phyloP scores from a whole-genome alignment of 345 rosid species.

The Brassica juncea region DNA sequence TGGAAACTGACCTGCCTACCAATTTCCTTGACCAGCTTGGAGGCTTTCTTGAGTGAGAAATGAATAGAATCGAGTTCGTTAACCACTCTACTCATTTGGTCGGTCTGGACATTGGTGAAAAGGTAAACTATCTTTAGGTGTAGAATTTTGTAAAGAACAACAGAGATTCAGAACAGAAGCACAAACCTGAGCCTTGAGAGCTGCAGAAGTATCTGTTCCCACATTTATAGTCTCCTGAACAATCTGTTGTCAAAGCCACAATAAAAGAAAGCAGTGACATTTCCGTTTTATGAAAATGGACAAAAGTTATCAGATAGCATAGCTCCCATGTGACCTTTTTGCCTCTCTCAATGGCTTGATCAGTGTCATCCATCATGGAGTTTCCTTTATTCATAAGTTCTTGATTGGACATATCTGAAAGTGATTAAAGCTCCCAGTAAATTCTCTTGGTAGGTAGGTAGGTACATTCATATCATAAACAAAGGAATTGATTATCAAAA shows the following conservation, averaged over 20 bases:
- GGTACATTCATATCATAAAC: too few relatives aligned
- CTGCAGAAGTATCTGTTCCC: slow-evolving; percentile 87
- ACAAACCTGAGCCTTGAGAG: slow-evolving; percentile 90
- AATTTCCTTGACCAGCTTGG: slow-evolving; percentile 91
- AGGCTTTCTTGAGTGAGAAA: slow-evolving; percentile 92
- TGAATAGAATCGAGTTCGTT: slow-evolving; percentile 95
- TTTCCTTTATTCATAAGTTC: slow-evolving; percentile 72
- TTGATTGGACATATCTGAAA: slow-evolving; percentile 85
- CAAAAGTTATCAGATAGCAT: too few relatives aligned
- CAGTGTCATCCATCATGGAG: slow-evolving; percentile 89
- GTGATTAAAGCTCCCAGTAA: slow-evolving; percentile 15
- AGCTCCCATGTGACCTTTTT: slow-evolving; percentile 50
- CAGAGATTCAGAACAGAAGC: neutral
- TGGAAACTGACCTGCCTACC: slow-evolving; percentile 92
- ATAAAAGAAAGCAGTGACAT: too few relatives aligned
- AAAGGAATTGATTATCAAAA: neutral
- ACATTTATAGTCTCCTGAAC: slow-evolving; percentile 86
- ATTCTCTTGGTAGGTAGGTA: neutral
- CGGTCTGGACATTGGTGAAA: slow-evolving; percentile 60
- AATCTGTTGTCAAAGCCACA: slow-evolving; percentile 48
- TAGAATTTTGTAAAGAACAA: neutral
- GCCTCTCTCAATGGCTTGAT: slow-evolving; percentile 89
- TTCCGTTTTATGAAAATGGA: neutral
- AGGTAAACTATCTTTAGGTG: slow-evolving; percentile 26
- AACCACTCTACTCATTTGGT: slow-evolving; percentile 97